Evolutionary conservation across 192 early-diverging fungal species (phyloP).

Genomic region (Umbelopsis sp.): DNA sequence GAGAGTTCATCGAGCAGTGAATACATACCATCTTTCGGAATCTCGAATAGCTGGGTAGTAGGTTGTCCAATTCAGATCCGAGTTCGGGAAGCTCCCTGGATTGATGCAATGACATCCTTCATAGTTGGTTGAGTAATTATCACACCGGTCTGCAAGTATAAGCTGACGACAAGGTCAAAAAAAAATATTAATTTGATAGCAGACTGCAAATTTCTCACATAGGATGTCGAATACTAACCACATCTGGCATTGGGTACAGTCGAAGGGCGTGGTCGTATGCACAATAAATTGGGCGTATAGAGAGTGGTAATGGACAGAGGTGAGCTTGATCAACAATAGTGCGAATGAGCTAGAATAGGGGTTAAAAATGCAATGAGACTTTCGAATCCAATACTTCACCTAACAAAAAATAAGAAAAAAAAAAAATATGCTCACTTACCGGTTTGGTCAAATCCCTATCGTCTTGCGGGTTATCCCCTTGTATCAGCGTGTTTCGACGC

Average conservation of each 20-base stretch:
- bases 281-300: conserved; percentile 79
- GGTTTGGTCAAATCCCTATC: conserved; percentile 23
- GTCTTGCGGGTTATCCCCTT: conserved; percentile 21
- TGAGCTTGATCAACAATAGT: conserved; percentile 87
- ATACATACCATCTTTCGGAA: conserved; percentile 54
- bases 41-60: conserved; percentile 70
- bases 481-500: conserved; percentile 61
- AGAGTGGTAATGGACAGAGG: conserved; percentile 78
- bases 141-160: conserved; percentile 84
- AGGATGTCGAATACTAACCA: conserved; percentile 48
- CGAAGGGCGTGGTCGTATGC: conserved; percentile 81
- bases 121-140: conserved; percentile 75
- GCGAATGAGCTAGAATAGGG: conserved; percentile 60
- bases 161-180: conserved; percentile 50
- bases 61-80: conserved; percentile 63
- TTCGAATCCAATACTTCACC: background rate
- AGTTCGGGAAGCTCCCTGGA: conserved; percentile 61
- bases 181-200: background rate
- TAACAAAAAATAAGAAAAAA: too few species aligned
- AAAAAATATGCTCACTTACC: conserved; percentile 20
- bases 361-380: background rate
- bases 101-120: conserved; percentile 80
- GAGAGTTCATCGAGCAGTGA: background rate
- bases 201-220: background rate
- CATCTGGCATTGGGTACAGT: conserved; percentile 86